These are phyloP conservation scores for Scheffersomyces illinoinensis DNA, from an alignment of 1,139 yeast genomes.

Conservation along the genomic window DNA sequence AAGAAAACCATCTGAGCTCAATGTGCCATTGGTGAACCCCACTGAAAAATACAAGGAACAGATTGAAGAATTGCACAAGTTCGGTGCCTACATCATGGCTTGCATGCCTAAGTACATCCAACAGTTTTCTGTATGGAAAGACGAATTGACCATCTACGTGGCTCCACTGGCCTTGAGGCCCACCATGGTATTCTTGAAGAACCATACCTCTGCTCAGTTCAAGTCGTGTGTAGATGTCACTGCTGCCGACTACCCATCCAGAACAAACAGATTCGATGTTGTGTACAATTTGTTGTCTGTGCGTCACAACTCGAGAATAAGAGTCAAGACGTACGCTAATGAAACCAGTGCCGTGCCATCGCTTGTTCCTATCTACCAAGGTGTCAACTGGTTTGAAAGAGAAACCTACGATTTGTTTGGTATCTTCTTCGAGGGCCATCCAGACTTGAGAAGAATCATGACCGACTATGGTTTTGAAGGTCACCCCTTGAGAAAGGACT, in stretches of 20 bases:
- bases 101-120: constrained; percentile 82
- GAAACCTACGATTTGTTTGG: constrained; percentile 88
- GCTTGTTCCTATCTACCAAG: constrained; percentile 66
- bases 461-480: constrained; percentile 94
- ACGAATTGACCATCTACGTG: constrained; percentile 74
- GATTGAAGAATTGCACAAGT: constrained; percentile 75
- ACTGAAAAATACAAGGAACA: constrained; percentile 73
- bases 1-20: constrained; percentile 32
- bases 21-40: constrained; percentile 72
- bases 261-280: constrained; percentile 84
- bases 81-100: constrained; percentile 77
- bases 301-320: constrained; percentile 82
- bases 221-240: constrained; percentile 80
- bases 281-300: constrained; percentile 81
- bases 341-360: constrained; percentile 85
- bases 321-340: constrained; percentile 86
- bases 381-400: constrained; percentile 90
- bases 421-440: constrained; percentile 84
- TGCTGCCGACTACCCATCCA: constrained; percentile 83
- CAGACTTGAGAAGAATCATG: constrained; percentile 86
- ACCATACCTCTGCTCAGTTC: constrained; percentile 82
- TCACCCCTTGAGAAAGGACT: constrained; percentile 87
- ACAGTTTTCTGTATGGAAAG: constrained; percentile 88
- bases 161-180: constrained; percentile 79
- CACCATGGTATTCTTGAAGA: constrained; percentile 65